These are phyloP conservation scores for Camellia japonica DNA, from an alignment of 148 eudicot species.

Conservation along the genomic window DNA sequence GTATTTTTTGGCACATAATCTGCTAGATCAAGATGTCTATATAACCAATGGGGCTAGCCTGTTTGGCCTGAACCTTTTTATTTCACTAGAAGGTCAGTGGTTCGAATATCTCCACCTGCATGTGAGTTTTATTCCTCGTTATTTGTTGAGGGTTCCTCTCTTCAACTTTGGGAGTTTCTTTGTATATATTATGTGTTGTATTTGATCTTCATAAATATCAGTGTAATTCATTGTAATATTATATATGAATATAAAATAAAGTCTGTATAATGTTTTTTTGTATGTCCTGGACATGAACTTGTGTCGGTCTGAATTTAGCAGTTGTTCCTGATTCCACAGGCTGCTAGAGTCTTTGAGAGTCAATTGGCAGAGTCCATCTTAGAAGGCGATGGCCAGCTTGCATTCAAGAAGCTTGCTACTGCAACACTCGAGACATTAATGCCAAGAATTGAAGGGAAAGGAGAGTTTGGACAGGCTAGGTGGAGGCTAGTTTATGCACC, in stretches of 20 bases:
- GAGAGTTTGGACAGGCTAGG: slow-evolving; percentile 97
- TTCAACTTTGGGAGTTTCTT: too few relatives aligned
- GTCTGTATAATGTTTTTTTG: not conserved
- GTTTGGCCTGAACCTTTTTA: too few relatives aligned
- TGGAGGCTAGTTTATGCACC: slow-evolving; percentile 99
- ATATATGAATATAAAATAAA: not conserved
- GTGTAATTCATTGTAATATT: too few relatives aligned
- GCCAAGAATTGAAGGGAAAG: slow-evolving; percentile 99
- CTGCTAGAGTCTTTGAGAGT: slow-evolving; percentile 98
- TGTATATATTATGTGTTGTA: too few relatives aligned
- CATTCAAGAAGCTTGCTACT: slow-evolving; percentile 98
- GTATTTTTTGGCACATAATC: not conserved
- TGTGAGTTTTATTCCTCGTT: too few relatives aligned
- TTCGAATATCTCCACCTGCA: too few relatives aligned
- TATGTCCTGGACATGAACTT: slow-evolving; percentile 3
- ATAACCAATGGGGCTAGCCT: too few relatives aligned
- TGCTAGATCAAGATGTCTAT: not conserved
- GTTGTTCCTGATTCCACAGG: slow-evolving; percentile 40
- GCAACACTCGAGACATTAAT: slow-evolving; percentile 95
- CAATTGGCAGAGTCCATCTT: slow-evolving; percentile 95
- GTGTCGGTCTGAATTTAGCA: slow-evolving; percentile 1
- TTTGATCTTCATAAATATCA: too few relatives aligned
- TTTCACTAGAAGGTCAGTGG: too few relatives aligned
- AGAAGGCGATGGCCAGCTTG: slow-evolving; percentile 98
- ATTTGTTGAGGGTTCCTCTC: too few relatives aligned